Evolutionary conservation across 148 eudicot species (phyloP), one percentile per base, ranked within the genome.

Genomic region (Arbutus unedo): DNA sequence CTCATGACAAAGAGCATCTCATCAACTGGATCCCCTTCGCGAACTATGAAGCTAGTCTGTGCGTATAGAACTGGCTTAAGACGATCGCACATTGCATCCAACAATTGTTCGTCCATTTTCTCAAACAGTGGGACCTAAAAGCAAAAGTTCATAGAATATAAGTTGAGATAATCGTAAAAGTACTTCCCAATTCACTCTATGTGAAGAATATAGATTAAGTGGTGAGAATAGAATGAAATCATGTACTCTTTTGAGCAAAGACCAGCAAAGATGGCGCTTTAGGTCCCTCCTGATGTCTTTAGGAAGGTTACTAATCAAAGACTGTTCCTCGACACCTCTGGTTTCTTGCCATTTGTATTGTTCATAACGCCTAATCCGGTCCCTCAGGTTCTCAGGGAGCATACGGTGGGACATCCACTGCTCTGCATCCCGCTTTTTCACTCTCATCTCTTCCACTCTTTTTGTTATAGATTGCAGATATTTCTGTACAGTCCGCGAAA

Each of bases 351-450:
- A 93, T 75, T 85, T 91, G 88, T 91, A 90, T 44, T 91, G 92
- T 83, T 90, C 94, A 66, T 91, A 88, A 62, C 89, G 85, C 79
- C 94, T 85, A 6, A 93, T 86, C 43, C 94, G 84, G 82, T 83
- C 89, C 83, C 86, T 89, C 23, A 93, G 81, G 48, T 85, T 43
- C 77, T 91, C 91, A 38, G 96, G 96, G 59, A 93, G 93, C 89
- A 90, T 71, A 54, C 96, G 92, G 86, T 91, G 94, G 49, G 96
- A 89, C 96, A 93, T 93, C 94, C 96, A 93, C 71, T 84, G 92
- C 84, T 93, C 96, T 41, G 91, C 87, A 83, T 93, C 94, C 85
- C 87, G 86, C 79, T 90, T 85, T 85, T 89, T 90, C 80, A 91
- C 87, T 81, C 96, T 87, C 96, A 93, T 93, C 81, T 89, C 93